phyloP scores from a whole-genome alignment of 1,284 basidiomycete genomes.

The Tilletia walkeri region DNA sequence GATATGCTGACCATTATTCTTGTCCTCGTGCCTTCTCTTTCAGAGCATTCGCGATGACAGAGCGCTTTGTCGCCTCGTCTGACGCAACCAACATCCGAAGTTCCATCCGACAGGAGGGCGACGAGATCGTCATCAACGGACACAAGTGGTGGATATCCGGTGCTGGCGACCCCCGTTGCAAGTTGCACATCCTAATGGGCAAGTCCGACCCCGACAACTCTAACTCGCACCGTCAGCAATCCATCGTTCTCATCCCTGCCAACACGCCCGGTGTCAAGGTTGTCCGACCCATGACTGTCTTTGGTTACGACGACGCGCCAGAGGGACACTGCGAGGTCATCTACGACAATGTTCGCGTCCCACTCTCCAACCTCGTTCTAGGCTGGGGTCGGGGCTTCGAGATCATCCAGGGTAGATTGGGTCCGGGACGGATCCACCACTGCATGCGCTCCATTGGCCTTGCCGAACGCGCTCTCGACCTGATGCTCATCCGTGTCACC shows the following conservation, averaged over 20 bases:
- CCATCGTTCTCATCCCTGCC: constrained; percentile 87
- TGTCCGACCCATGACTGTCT: constrained; percentile 82
- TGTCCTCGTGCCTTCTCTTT: neutral
- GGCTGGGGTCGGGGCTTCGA: constrained; percentile 94
- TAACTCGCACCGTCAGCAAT: constrained; percentile 78
- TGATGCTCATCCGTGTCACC: constrained; percentile 86
- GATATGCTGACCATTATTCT: neutral
- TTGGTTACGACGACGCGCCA: constrained; percentile 55
- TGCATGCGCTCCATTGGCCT: constrained; percentile 88
- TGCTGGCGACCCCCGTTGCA: constrained; percentile 87
- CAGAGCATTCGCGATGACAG: constrained; percentile 60
- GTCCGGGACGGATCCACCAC: constrained; percentile 94
- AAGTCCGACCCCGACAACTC: constrained; percentile 77
- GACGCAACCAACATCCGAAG: constrained; percentile 94
- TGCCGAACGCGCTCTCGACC: constrained; percentile 79
- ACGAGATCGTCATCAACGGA: constrained; percentile 89
- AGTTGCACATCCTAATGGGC: constrained; percentile 88
- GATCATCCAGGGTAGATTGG: constrained; percentile 96
- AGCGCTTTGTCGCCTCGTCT: constrained; percentile 70
- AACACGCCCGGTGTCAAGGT: constrained; percentile 82
- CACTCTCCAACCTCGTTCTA: constrained; percentile 75
- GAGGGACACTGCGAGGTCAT: constrained; percentile 87
- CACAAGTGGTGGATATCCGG: constrained; percentile 99
- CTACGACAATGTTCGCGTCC: constrained; percentile 90
- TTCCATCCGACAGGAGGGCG: constrained; percentile 77